Evolutionary conservation across 2,329 filamentous ascomycete species (phyloP), one percentile per base, ranked within the genome.

Genomic region (Polytolypa hystricis): DNA sequence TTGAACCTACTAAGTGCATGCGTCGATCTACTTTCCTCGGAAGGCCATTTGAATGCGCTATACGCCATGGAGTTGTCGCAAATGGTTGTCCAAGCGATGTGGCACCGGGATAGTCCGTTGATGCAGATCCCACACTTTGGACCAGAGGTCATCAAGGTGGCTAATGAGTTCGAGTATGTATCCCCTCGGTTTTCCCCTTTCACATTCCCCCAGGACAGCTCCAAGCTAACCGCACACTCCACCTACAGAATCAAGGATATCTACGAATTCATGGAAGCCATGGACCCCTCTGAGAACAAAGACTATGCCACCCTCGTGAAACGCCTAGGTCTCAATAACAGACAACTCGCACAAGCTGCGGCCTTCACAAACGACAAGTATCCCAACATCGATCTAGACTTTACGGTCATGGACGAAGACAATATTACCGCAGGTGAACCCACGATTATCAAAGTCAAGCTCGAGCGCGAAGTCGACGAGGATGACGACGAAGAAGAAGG

Each of bases 21-120:
- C 52, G 91, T 96, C 15, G 91, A 98, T 57, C 86, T 98, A 11
- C 73, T 98, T 23, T 94, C 86, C 7, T 95, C 87, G 1, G 87
- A 98, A 51, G 91, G 89, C 10, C 85, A 95, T 52, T 72, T 98
- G 43, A 98, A 98, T 55, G 89, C 91, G 42, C 93, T 95, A 80
- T 87, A 81, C 51, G 91, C 91, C 18, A 98, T 98, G 89, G 91
- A 98, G 60, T 85, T 98, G 74, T 93, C 84, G 9, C 91, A 98
- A 57, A 98, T 98, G 91, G 84, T 93, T 36, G 87, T 98, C 3
- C 91, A 98, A 64, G 87, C 82, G 33, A 94, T 96, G 84, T 98
- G 91, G 91, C 89, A 98, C 63, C 82, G 87, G 40, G 91, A 98
- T 59, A 93, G 84, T 51, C 87, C 91, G 26, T 72, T 98, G 47